Conservation (phyloP, 495 filamentous ascomycete species). For the Xylaria venustula region DNA sequence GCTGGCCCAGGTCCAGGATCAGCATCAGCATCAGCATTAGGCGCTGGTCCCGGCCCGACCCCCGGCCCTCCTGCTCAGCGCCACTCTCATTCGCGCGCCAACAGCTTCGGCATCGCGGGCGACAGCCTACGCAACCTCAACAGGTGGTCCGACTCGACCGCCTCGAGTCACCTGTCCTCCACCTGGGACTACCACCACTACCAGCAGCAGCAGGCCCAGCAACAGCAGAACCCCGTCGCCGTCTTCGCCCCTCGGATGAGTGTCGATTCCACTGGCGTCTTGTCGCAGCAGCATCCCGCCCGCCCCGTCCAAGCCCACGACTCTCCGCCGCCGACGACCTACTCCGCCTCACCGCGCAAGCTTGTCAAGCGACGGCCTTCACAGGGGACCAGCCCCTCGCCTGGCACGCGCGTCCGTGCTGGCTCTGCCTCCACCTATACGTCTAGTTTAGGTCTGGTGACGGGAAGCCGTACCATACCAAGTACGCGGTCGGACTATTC, state of each 20-base stretch:
- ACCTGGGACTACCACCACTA: slow-evolving; percentile 28
- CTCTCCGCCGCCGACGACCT: slow-evolving; percentile 3
- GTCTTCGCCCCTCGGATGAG: slow-evolving; percentile 53
- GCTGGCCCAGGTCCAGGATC: not conserved
- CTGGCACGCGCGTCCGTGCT: not conserved
- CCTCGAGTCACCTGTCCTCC: slow-evolving; percentile 67
- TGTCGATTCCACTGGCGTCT: slow-evolving; percentile 29
- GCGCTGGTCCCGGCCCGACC: slow-evolving; percentile 21
- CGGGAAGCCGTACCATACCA: not conserved
- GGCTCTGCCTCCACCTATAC: not conserved
- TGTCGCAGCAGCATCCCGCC: slow-evolving; percentile 22
- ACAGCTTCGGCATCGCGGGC: slow-evolving; percentile 46
- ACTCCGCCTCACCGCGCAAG: slow-evolving; percentile 26
- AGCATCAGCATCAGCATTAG: slow-evolving; percentile 16
- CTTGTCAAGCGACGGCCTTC: slow-evolving; percentile 22
- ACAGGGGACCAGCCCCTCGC: slow-evolving; percentile 18
- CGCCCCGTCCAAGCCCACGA: slow-evolving; percentile 4
- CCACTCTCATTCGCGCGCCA: slow-evolving; percentile 40
- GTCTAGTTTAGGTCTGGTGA: not conserved
- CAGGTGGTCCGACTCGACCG: slow-evolving; percentile 78
- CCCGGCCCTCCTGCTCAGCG: slow-evolving; percentile 17
- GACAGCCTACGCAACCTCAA: slow-evolving; percentile 73
- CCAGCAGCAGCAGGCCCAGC: slow-evolving; percentile 12
- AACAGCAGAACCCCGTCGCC: slow-evolving; percentile 1
- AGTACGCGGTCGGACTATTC: slow-evolving; percentile 18